Conservation (phyloP, 352 stramenopile species). For the Phytophthora nicotianae region DNA sequence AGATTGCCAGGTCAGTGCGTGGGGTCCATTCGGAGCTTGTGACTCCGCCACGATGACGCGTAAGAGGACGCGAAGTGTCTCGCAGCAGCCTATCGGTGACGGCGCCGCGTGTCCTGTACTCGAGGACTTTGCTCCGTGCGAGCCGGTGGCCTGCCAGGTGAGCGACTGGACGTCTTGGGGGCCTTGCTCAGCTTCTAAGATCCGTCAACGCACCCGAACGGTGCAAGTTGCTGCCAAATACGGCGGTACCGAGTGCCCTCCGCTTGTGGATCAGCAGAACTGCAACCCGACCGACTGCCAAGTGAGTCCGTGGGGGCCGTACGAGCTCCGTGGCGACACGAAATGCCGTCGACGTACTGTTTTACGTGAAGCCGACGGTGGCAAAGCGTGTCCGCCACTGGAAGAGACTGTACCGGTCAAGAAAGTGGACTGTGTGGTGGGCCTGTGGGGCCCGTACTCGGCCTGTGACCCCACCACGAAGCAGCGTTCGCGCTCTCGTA, state of each 20-base stretch:
- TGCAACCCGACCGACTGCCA: slow-evolving; percentile 72
- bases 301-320: slow-evolving; percentile 56
- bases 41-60: slow-evolving; percentile 36
- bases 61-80: slow-evolving; percentile 53
- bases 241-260: slow-evolving; percentile 44
- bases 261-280: slow-evolving; percentile 54
- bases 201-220: slow-evolving; percentile 55
- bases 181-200: slow-evolving; percentile 34
- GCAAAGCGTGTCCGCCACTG: slow-evolving; percentile 44
- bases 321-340: slow-evolving; percentile 41
- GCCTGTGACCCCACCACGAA: slow-evolving; percentile 44
- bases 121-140: slow-evolving; percentile 46
- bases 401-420: slow-evolving; percentile 43
- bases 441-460: slow-evolving; percentile 50
- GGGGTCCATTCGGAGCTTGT: slow-evolving; percentile 46
- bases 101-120: slow-evolving; percentile 52
- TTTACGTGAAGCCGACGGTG: slow-evolving; percentile 46
- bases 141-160: slow-evolving; percentile 52
- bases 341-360: slow-evolving; percentile 52
- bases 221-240: slow-evolving; percentile 51
- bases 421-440: slow-evolving; percentile 52
- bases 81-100: slow-evolving; percentile 51
- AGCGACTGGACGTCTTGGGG: slow-evolving; percentile 59
- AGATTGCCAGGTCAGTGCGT: slow-evolving; percentile 63
- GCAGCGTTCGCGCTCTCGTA: slow-evolving; percentile 51